A percentile compares a stretch with the other conserved stretches of the same genome.
Evolutionary conservation across 768 basidiomycete species (phyloP).

Genomic region (Boletus vinaceobasis): DNA sequence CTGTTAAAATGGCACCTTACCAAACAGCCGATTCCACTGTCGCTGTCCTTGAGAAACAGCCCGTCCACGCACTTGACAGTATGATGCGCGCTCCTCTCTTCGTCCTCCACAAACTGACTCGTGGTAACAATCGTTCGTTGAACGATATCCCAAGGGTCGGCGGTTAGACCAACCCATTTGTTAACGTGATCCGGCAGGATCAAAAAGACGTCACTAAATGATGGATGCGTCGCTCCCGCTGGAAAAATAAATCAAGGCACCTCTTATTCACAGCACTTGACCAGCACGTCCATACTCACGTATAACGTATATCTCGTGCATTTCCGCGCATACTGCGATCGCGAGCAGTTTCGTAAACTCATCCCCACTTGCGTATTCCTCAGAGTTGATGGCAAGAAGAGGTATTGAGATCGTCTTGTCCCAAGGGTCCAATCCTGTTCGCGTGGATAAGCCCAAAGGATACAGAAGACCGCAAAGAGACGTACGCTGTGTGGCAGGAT

Average conservation of each 20-base stretch:
- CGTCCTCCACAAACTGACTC: conserved; percentile 17
- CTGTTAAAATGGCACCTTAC: conserved; percentile 5
- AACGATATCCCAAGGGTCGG: conserved; percentile 18
- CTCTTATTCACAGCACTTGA: background rate
- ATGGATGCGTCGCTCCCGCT: conserved; percentile 32
- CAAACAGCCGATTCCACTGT: conserved; percentile 1
- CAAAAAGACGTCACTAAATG: conserved; percentile 35
- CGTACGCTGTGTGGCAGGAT: conserved; percentile 26
- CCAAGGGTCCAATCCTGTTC: conserved; percentile 28
- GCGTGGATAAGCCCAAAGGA: conserved; percentile 14
- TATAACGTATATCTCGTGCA: conserved; percentile 12
- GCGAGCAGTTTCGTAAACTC: conserved; percentile 34
- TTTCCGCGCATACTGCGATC: conserved; percentile 19
- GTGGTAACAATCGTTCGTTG: conserved; percentile 18
- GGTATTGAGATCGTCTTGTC: conserved; percentile 27
- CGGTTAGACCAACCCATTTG: conserved; percentile 22
- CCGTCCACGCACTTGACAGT: conserved; percentile 1
- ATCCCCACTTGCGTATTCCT: conserved; percentile 37
- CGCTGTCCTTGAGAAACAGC: conserved; percentile 3
- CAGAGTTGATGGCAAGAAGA: conserved; percentile 40
- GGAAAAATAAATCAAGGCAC: background rate
- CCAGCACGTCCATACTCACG: background rate
- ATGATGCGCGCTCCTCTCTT: background rate
- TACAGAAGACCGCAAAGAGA: conserved; percentile 14
- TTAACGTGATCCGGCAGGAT: conserved; percentile 31